Base-by-base conservation (phyloP, 2,329 filamentous ascomycete genomes). In the Elsinoe arachidis region DNA sequence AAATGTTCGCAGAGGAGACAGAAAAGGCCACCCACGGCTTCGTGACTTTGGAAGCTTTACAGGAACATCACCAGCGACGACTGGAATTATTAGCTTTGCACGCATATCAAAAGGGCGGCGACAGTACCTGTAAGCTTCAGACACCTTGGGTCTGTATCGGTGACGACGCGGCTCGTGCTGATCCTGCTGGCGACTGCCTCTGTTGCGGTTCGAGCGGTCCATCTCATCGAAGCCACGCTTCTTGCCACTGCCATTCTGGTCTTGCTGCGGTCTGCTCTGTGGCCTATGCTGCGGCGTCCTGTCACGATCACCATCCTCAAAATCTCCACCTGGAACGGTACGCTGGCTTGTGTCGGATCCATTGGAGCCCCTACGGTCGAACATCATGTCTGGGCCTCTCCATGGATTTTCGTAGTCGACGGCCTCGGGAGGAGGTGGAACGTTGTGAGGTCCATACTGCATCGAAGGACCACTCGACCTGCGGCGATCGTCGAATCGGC, bases 311-410 rank as follows among this genome's bases (percentile, higher is more conserved):
- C 60, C 60, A 46, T 60, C 58, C 17, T 58, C 54, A 47, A 66
- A 65, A 53, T 64, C 64, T 3, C 63, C 64, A 3, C 63, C 63
- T 43, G 57, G 61, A 2, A 56, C 54, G 1, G 63, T 65, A 54
- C 58, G 59, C 35, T 64, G 63, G 51, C 62, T 63, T 15, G 58
- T 58, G 23, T 59, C 55, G 12, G 63, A 65, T 11, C 41, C 55
- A 12, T 34, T 19, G 19, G 54, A 55, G 4, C 54, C 37, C 35
- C 35, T n/a, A 57, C 59, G 37, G 52, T 53, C 17, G 56, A 46
- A 63, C 12, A 56, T 57, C 39, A 23, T 19, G 19, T 63, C 62
- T 37, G 55, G 59, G 9, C 56, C 60, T 12, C 56, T 58, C 19
- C 63, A 63, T 39, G 59, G 57, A 23, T 44, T 55, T 47, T 61